Conservation (phyloP, 345 rosid species). For the Erucastrum elatum region DNA sequence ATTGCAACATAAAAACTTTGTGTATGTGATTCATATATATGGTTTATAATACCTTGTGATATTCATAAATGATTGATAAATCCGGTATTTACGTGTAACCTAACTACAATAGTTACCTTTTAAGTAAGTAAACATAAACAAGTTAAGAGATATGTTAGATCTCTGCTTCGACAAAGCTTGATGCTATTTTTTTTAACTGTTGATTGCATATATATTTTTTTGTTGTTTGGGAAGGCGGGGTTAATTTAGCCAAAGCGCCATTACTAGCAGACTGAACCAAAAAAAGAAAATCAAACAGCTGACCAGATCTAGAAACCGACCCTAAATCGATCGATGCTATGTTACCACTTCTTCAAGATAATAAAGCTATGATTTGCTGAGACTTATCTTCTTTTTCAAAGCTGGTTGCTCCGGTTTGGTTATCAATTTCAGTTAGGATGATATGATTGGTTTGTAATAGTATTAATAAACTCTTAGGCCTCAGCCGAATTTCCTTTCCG, state of each 20-base stretch:
- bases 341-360: conserved; percentile 57
- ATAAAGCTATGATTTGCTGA: conserved; percentile 70
- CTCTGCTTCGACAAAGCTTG: conserved; percentile 47
- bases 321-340: conserved; percentile 3
- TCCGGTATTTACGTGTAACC: background rate
- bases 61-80: background rate
- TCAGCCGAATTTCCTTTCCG: background rate
- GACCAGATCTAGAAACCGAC: no score
- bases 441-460: background rate
- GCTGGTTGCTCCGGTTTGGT: background rate
- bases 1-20: background rate
- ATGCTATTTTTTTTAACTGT: conserved; percentile 34
- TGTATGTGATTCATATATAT: background rate
- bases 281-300: no score
- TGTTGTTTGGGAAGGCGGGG: no score
- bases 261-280: no score
- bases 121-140: no score
- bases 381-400: conserved; percentile 9
- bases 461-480: background rate
- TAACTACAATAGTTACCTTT: background rate
- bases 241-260: no score
- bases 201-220: no score
- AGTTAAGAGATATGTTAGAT: no score
- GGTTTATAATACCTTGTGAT: background rate
- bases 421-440: background rate